Evolutionary conservation across 1,284 basidiomycete species (phyloP).

Genomic region (Leccinum griseonigrum): DNA sequence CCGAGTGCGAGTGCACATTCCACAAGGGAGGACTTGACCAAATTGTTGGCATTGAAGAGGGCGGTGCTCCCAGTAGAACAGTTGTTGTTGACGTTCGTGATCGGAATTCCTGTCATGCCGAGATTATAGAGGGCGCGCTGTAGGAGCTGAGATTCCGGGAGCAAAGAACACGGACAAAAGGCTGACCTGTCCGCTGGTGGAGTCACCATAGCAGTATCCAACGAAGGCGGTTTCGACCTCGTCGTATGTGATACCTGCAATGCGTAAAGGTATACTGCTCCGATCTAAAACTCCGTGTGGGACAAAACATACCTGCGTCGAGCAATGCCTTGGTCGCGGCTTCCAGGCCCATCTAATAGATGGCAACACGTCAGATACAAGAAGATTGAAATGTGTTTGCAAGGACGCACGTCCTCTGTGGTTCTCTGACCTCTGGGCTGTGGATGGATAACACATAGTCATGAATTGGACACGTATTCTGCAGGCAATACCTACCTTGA

Average conservation of each 20-base stretch:
- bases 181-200: slow-evolving; percentile 70
- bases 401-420: slow-evolving; percentile 21
- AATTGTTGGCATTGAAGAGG: slow-evolving; percentile 65
- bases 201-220: slow-evolving; percentile 81
- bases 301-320: slow-evolving; percentile 17
- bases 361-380: not conserved
- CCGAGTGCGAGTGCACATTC: slow-evolving; percentile 83
- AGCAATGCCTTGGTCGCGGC: slow-evolving; percentile 22
- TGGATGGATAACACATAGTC: not conserved
- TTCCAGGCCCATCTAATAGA: slow-evolving; percentile 17
- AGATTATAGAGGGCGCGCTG: slow-evolving; percentile 76
- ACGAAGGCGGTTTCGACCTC: slow-evolving; percentile 71
- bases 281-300: not conserved
- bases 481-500: slow-evolving; percentile 14
- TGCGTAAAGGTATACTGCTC: not conserved
- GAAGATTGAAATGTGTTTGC: not conserved
- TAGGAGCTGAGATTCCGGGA: not conserved
- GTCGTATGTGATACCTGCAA: slow-evolving; percentile 76
- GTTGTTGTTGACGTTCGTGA: slow-evolving; percentile 87
- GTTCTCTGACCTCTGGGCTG: slow-evolving; percentile 26
- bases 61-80: slow-evolving; percentile 79
- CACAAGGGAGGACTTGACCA: slow-evolving; percentile 66
- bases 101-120: slow-evolving; percentile 82
- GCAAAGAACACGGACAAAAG: not conserved
- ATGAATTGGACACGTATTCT: not conserved